A percentile compares a stretch with the other conserved stretches of the same genome.
These are phyloP conservation scores for Phalaenopsis aphrodite DNA, from an alignment of 106 monocot species.

Conservation along the genomic window DNA sequence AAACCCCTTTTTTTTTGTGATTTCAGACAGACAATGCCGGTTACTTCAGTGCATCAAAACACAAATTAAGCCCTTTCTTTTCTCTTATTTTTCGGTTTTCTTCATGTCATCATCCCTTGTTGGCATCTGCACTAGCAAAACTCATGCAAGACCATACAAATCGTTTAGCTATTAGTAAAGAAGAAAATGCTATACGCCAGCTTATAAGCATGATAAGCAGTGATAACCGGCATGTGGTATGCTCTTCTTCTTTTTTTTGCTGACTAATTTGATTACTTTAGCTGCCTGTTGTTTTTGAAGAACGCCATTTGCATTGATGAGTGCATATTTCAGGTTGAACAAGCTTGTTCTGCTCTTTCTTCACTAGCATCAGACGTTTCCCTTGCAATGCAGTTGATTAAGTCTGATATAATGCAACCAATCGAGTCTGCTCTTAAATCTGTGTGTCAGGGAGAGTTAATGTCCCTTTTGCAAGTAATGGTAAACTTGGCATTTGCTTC, in stretches of 20 bases:
- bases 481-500: slow-evolving; percentile 79
- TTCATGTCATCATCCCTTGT: slow-evolving; percentile 96
- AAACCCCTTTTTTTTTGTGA: slow-evolving; percentile 9
- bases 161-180: slow-evolving; percentile 73
- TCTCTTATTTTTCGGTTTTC: slow-evolving; percentile 97
- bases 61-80: slow-evolving; percentile 88
- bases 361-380: slow-evolving; percentile 74
- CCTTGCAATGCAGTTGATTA: slow-evolving; percentile 88
- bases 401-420: slow-evolving; percentile 91
- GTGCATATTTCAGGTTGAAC: slow-evolving; percentile 67
- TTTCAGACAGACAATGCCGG: slow-evolving; percentile 79
- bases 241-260: slow-evolving; percentile 1
- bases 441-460: slow-evolving; percentile 59
- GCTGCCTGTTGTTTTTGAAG: neutral
- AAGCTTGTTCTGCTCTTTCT: slow-evolving; percentile 93
- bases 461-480: slow-evolving; percentile 84
- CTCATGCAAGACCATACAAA: slow-evolving; percentile 82
- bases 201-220: slow-evolving; percentile 99
- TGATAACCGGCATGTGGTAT: slow-evolving; percentile 85
- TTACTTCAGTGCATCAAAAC: slow-evolving; percentile 81
- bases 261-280: slow-evolving; percentile 4
- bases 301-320: slow-evolving; percentile 6
- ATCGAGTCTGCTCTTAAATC: slow-evolving; percentile 76
- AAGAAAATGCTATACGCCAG: slow-evolving; percentile 91
- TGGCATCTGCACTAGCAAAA: slow-evolving; percentile 91